Evolutionary conservation across 352 stramenopile genomes (phyloP).

Genomic region (Globisporangium spiculum): DNA sequence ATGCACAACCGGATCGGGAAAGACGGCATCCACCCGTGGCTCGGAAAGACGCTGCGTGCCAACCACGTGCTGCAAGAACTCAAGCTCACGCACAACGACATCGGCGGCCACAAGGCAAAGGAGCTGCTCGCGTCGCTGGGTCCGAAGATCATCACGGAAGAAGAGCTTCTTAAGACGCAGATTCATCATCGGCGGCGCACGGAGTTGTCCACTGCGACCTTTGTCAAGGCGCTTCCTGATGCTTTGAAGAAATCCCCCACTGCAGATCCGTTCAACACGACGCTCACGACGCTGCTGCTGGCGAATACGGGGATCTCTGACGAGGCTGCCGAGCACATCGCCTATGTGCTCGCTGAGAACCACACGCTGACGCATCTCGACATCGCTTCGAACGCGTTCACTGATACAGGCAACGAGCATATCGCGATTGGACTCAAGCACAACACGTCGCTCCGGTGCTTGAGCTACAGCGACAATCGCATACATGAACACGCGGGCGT

Average conservation of each 20-base stretch:
- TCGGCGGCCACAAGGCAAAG: slow-evolving; percentile 48
- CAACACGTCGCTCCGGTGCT: slow-evolving; percentile 41
- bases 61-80: slow-evolving; percentile 53
- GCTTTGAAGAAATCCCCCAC: neutral
- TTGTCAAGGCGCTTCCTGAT: slow-evolving; percentile 7
- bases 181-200: slow-evolving; percentile 29
- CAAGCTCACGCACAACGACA: slow-evolving; percentile 65
- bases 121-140: slow-evolving; percentile 53
- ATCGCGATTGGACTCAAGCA: slow-evolving; percentile 45
- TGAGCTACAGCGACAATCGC: slow-evolving; percentile 66
- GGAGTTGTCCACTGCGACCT: slow-evolving; percentile 17
- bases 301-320: slow-evolving; percentile 61
- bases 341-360: slow-evolving; percentile 46
- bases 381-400: slow-evolving; percentile 48
- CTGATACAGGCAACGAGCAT: slow-evolving; percentile 26
- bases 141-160: slow-evolving; percentile 34
- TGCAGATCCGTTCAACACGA: slow-evolving; percentile 50
- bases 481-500: slow-evolving; percentile 37
- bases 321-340: slow-evolving; percentile 39
- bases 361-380: slow-evolving; percentile 53
- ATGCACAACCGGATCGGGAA: slow-evolving; percentile 67
- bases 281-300: slow-evolving; percentile 50
- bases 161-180: slow-evolving; percentile 53
- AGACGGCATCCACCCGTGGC: slow-evolving; percentile 56
- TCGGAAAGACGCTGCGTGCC: slow-evolving; percentile 48